These are phyloP conservation scores for Phytopythium cucurbitacearum DNA, from an alignment of 352 stramenopile species.

Conservation along the genomic window DNA sequence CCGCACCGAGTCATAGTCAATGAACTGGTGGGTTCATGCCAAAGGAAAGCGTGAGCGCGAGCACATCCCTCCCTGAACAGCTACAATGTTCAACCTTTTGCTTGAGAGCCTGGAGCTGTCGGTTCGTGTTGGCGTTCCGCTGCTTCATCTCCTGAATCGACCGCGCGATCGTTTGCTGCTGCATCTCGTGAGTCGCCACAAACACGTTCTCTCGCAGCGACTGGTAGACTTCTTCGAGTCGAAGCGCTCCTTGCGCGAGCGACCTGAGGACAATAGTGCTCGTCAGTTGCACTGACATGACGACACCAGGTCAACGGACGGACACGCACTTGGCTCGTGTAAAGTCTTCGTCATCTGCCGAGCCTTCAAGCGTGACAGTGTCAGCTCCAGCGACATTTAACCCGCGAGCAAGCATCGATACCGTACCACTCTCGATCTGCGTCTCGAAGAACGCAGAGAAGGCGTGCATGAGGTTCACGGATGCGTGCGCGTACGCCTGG, in stretches of 20 bases:
- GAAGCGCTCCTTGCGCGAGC: slow-evolving; percentile 45
- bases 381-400: too few relatives aligned
- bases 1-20: slow-evolving; percentile 71
- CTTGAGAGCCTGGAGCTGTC: slow-evolving; percentile 46
- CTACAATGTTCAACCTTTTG: slow-evolving; percentile 26
- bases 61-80: background rate
- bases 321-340: slow-evolving; percentile 12
- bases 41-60: background rate
- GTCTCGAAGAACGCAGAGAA: slow-evolving; percentile 60
- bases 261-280: slow-evolving; percentile 12
- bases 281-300: background rate
- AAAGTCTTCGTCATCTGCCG: slow-evolving; percentile 17
- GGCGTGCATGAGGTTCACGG: slow-evolving; percentile 40
- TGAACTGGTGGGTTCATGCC: slow-evolving; percentile 23
- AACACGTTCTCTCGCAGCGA: slow-evolving; percentile 47
- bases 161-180: slow-evolving; percentile 32
- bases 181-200: slow-evolving; percentile 35
- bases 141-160: slow-evolving; percentile 37
- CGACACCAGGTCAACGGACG: background rate
- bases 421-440: slow-evolving; percentile 20
- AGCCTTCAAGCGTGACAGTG: slow-evolving; percentile 5
- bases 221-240: slow-evolving; percentile 53
- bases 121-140: slow-evolving; percentile 32
- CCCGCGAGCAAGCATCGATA: background rate
- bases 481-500: slow-evolving; percentile 40